Percentiles rank a stretch among this genome's conserved stretches.
Conservation (phyloP, 2,329 filamentous ascomycete genomes). For the Mariannaea elegans region DNA sequence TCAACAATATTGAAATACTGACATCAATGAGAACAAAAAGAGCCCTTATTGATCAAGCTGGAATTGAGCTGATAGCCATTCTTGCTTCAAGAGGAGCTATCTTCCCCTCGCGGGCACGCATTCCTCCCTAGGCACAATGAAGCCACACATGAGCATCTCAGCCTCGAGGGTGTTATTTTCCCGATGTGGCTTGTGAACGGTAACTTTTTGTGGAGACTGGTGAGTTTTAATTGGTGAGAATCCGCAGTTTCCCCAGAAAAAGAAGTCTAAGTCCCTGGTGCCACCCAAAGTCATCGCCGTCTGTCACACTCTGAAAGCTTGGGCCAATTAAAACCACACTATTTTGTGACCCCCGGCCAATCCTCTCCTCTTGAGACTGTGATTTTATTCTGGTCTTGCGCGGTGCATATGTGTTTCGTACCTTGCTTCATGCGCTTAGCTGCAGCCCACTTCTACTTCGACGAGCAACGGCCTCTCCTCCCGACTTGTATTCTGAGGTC, state of each 20-base stretch:
- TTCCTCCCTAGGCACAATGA: background rate
- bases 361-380: conserved; percentile 5
- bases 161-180: conserved; percentile 1
- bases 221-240: conserved; percentile 7
- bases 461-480: conserved; percentile 3
- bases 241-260: conserved; percentile 7
- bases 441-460: conserved; percentile 1
- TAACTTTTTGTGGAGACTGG: background rate
- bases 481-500: conserved; percentile 24
- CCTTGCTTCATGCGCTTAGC: conserved; percentile 4
- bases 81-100: background rate
- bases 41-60: background rate
- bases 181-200: conserved; percentile 18
- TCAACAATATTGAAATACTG: too few relatives aligned
- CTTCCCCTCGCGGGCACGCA: too few relatives aligned
- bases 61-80: background rate
- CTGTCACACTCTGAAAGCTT: conserved; percentile 16
- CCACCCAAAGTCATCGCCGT: background rate
- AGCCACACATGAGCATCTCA: conserved; percentile 12
- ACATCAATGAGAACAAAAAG: background rate
- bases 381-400: conserved; percentile 10
- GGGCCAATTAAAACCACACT: conserved; percentile 2
- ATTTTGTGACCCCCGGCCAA: background rate
- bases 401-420: background rate
- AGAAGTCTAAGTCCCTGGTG: conserved; percentile 1